A percentile compares a stretch with the other conserved stretches of the same genome.
Conservation (phyloP, 2,329 filamentous ascomycete species). For the Ceratocystis lukuohia region DNA sequence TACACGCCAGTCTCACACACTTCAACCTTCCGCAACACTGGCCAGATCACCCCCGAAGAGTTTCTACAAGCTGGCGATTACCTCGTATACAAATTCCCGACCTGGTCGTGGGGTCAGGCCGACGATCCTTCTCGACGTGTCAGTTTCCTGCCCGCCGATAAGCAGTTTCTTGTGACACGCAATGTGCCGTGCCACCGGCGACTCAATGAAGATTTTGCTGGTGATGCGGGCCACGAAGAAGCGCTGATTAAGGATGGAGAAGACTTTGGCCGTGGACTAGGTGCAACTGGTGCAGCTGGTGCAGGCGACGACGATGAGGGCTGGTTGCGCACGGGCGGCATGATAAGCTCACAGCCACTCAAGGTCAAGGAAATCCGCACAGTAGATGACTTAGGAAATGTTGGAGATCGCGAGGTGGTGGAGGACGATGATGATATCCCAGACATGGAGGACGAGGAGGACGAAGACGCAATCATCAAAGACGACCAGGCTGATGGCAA, state of each 20-base stretch:
- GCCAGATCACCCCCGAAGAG: constrained; percentile 94
- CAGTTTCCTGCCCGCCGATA: constrained; percentile 67
- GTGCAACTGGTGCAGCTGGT: constrained; percentile 29
- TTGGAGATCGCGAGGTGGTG: constrained; percentile 59
- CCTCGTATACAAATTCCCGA: constrained; percentile 96
- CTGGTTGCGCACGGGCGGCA: constrained; percentile 78
- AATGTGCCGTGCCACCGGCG: constrained; percentile 88
- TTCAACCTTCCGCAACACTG: constrained; percentile 85
- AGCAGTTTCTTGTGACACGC: constrained; percentile 90
- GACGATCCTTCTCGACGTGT: constrained; percentile 68
- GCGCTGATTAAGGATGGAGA: constrained; percentile 72
- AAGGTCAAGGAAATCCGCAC: constrained; percentile 72
- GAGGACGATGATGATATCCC: constrained; percentile 80
- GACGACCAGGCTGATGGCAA: constrained; percentile 32
- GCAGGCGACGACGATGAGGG: constrained; percentile 60
- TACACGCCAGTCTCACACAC: constrained; percentile 81
- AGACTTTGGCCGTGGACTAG: constrained; percentile 32
- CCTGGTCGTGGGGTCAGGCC: constrained; percentile 92
- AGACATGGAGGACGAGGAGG: constrained; percentile 97
- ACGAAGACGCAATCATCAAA: constrained; percentile 90
- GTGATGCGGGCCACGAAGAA: constrained; percentile 74
- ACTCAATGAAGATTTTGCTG: constrained; percentile 85
- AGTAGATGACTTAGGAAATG: constrained; percentile 76
- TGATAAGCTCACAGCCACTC: constrained; percentile 60
- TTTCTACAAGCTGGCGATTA: constrained; percentile 94